A percentile compares a stretch with the other conserved stretches of the same genome.
Evolutionary conservation across 257 asterid genomes (phyloP).

Genomic region (Euphrasia confusa): DNA sequence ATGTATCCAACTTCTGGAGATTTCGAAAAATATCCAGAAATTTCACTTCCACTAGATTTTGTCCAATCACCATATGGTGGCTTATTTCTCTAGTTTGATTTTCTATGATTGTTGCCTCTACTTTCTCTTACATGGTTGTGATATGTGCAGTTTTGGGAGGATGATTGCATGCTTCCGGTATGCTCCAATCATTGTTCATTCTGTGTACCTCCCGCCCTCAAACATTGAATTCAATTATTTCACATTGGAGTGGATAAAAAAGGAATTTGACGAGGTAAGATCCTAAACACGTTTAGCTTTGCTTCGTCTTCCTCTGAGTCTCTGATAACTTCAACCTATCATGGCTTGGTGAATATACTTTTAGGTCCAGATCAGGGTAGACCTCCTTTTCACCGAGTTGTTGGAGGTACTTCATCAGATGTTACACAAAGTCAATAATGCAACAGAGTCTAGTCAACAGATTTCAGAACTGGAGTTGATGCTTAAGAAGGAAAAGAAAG

Average conservation of each 20-base stretch:
- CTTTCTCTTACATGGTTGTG: constrained; percentile 24
- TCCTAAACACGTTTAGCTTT: constrained; percentile 9
- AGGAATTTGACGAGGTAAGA: constrained; percentile 63
- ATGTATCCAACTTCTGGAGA: background rate
- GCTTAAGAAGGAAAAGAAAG: constrained; percentile 55
- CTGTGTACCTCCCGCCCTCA: constrained; percentile 76
- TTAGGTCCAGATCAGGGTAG: constrained; percentile 51
- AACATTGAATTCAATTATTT: constrained; percentile 61
- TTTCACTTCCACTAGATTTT: constrained; percentile 3
- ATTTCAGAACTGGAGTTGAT: constrained; percentile 46
- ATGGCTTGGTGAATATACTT: constrained; percentile 18
- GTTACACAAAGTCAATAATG: constrained; percentile 31
- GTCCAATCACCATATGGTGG: constrained; percentile 18
- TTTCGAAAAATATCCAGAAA: no score
- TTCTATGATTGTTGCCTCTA: constrained; percentile 12
- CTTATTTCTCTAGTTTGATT: constrained; percentile 16
- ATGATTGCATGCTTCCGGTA: constrained; percentile 79
- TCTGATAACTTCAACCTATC: constrained; percentile 18
- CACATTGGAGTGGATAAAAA: constrained; percentile 63
- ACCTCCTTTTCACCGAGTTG: constrained; percentile 50
- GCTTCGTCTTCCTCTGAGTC: constrained; percentile 22
- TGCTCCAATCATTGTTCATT: constrained; percentile 69
- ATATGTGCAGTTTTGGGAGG: constrained; percentile 63
- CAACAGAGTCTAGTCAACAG: constrained; percentile 38
- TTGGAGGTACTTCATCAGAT: constrained; percentile 46